Evolutionary conservation across 1,284 basidiomycete species (phyloP).

Genomic region (Cryptococcus wingfieldii): DNA sequence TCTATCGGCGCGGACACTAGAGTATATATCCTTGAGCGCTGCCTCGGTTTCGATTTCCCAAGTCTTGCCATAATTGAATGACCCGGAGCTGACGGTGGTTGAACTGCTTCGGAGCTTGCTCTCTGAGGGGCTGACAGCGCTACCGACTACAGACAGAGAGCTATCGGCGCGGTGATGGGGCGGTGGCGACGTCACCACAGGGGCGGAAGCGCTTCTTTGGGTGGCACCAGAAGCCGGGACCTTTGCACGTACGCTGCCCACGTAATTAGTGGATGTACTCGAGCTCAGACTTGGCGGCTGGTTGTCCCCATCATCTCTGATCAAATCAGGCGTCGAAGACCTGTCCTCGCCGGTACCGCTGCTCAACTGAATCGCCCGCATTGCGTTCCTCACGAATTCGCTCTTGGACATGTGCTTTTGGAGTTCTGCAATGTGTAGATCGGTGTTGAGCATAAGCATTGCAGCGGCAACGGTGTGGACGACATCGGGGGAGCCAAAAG

Average conservation of each 20-base stretch:
- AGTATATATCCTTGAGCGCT: constrained; percentile 90
- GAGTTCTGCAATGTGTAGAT: constrained; percentile 91
- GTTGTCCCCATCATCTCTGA: constrained; percentile 61
- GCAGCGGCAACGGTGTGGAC: constrained; percentile 93
- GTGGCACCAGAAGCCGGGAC: constrained; percentile 8
- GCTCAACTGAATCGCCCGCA: constrained; percentile 66
- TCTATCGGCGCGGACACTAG: constrained; percentile 80
- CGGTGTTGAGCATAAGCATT: constrained; percentile 90
- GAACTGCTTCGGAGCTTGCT: constrained; percentile 23
- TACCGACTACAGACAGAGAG: constrained; percentile 15
- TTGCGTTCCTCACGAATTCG: constrained; percentile 90
- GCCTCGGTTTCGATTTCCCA: constrained; percentile 84
- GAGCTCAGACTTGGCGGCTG: constrained; percentile 21
- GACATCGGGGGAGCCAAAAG: constrained; percentile 78
- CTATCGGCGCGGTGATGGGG: constrained; percentile 9
- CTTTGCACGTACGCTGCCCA: constrained; percentile 17
- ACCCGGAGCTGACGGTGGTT: constrained; percentile 28
- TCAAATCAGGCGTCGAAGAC: constrained; percentile 60
- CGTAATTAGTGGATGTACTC: constrained; percentile 18
- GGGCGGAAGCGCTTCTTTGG: constrained; percentile 34
- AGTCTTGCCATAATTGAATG: constrained; percentile 32
- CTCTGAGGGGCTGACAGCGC: neutral
- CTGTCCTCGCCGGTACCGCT: constrained; percentile 12
- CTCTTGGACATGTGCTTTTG: constrained; percentile 82
- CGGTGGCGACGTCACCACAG: constrained; percentile 11